phyloP scores from a whole-genome alignment of 2,329 filamentous ascomycete genomes.

The Xylogone sp. region DNA sequence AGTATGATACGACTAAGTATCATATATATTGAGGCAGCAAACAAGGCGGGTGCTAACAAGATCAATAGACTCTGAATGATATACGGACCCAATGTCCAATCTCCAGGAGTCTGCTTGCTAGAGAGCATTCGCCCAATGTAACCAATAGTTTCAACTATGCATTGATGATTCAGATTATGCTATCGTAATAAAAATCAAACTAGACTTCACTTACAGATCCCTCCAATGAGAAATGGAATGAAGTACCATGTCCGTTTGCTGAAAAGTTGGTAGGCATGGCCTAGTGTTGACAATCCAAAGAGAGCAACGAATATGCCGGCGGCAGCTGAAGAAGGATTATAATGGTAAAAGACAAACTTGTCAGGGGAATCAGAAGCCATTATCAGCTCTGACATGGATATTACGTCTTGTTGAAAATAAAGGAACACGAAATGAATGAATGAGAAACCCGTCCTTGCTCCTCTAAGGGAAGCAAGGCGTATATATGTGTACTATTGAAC shows the following conservation, averaged over 20 bases:
- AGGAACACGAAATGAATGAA: background rate
- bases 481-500: background rate
- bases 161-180: background rate
- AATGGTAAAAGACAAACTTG: conserved; percentile 38
- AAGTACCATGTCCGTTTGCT: conserved; percentile 44
- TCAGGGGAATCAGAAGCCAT: background rate
- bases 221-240: conserved; percentile 48
- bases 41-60: conserved; percentile 32
- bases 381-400: background rate
- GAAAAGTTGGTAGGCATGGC: conserved; percentile 35
- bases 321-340: conserved; percentile 40
- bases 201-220: conserved; percentile 36
- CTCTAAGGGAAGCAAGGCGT: background rate
- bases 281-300: conserved; percentile 33
- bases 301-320: conserved; percentile 38
- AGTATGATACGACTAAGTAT: conserved; percentile 30
- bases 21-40: conserved; percentile 35
- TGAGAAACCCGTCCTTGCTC: background rate
- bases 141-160: conserved; percentile 33
- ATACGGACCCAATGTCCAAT: conserved; percentile 22
- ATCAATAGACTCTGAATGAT: conserved; percentile 30
- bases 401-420: background rate
- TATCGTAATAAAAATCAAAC: background rate
- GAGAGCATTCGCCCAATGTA: conserved; percentile 23
- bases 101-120: conserved; percentile 12